phyloP scores from a whole-genome alignment of 495 filamentous ascomycete species.

The Aspergillus saccharolyticus region DNA sequence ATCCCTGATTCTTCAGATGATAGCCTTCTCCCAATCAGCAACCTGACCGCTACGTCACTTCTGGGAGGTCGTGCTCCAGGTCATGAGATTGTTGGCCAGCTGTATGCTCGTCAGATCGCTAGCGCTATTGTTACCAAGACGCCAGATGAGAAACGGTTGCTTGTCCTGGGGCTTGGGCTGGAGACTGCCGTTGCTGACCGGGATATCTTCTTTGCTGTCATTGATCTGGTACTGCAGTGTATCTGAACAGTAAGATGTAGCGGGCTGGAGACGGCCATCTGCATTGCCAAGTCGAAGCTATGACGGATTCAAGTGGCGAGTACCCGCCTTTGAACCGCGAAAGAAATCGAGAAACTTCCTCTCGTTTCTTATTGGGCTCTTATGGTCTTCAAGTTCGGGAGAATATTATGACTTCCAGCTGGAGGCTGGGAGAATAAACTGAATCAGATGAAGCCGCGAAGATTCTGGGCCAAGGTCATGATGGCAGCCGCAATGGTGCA shows the following conservation, averaged over 20 bases:
- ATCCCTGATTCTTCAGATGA: slow-evolving; percentile 47
- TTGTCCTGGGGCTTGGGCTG: slow-evolving; percentile 80
- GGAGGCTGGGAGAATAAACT: no score
- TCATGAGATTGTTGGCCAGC: slow-evolving; percentile 77
- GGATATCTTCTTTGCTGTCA: slow-evolving; percentile 74
- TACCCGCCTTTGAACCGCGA: no score
- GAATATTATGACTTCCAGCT: no score
- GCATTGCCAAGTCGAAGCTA: neutral
- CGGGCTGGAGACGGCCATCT: neutral
- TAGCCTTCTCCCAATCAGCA: slow-evolving; percentile 65
- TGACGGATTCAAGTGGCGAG: neutral
- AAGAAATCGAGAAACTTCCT: no score
- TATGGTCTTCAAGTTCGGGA: no score
- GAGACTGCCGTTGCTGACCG: slow-evolving; percentile 55
- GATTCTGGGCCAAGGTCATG: no score
- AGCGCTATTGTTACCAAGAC: slow-evolving; percentile 66
- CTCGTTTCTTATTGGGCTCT: no score
- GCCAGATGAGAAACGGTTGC: slow-evolving; percentile 69
- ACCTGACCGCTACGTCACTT: slow-evolving; percentile 81
- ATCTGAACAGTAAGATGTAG: slow-evolving; percentile 34
- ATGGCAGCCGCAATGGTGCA: no score
- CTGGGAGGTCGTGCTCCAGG: slow-evolving; percentile 78
- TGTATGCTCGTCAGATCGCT: slow-evolving; percentile 83
- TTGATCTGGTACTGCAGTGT: slow-evolving; percentile 72
- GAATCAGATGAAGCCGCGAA: no score